A percentile compares a stretch with the other conserved stretches of the same genome.
phyloP scores from a whole-genome alignment of 148 eudicot genomes.

The Pouteria glomerata region DNA sequence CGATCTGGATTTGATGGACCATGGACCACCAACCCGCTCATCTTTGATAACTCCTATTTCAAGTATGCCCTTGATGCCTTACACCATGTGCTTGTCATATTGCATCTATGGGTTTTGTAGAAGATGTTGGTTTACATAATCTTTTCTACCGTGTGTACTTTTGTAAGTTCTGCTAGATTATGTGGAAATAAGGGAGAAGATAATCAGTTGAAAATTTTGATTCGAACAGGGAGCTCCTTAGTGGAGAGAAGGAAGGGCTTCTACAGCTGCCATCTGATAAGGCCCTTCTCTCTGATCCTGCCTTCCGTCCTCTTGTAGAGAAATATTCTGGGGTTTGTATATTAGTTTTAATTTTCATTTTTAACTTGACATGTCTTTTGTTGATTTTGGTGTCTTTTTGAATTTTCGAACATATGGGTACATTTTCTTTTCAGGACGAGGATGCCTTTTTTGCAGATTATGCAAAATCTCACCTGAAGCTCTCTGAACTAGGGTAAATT shows the following conservation, averaged over 20 bases:
- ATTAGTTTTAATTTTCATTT: neutral
- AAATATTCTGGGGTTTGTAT: constrained; percentile 77
- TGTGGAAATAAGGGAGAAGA: neutral
- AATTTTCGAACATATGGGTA: neutral
- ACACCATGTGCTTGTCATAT: too few relatives aligned
- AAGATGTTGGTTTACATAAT: neutral
- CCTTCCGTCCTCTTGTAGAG: constrained; percentile 79
- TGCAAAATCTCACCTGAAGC: constrained; percentile 81
- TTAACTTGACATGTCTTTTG: neutral
- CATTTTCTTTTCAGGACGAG: constrained; percentile 51
- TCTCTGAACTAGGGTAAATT: constrained; percentile 86
- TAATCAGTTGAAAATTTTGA: neutral
- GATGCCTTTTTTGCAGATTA: constrained; percentile 95
- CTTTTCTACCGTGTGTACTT: neutral
- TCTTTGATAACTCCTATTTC: constrained; percentile 87
- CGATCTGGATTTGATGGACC: constrained; percentile 97
- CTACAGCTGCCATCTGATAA: constrained; percentile 88
- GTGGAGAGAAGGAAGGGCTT: constrained; percentile 94
- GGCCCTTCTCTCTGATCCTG: constrained; percentile 68
- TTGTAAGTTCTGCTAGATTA: neutral
- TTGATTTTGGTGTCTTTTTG: neutral
- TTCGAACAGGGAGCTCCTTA: constrained; percentile 61
- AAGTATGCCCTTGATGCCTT: constrained; percentile 34
- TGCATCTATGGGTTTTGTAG: neutral
- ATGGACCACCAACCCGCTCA: constrained; percentile 86